Conservation (phyloP, 768 basidiomycete species). For the Daedalea quercina region DNA sequence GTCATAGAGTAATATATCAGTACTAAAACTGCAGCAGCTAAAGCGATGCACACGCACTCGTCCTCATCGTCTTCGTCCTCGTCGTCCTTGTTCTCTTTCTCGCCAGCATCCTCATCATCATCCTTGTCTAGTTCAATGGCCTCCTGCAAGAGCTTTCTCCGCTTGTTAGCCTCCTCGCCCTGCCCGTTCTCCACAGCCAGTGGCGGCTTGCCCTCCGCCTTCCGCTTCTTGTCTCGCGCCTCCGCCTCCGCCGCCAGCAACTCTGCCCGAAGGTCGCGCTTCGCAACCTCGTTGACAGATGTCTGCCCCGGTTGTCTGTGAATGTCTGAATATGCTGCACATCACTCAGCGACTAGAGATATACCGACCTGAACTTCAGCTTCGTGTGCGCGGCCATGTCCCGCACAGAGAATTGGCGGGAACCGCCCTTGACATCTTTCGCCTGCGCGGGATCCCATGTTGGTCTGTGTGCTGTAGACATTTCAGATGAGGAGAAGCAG, state of each 20-base stretch:
- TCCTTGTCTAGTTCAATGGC: constrained; percentile 86
- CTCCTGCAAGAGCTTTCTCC: constrained; percentile 83
- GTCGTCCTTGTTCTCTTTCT: constrained; percentile 21
- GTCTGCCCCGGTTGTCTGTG: constrained; percentile 86
- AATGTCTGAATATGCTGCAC: background rate
- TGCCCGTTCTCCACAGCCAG: constrained; percentile 36
- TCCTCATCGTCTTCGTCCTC: constrained; percentile 35
- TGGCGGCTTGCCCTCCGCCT: constrained; percentile 66
- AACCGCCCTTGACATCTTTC: constrained; percentile 85
- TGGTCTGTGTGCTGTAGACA: constrained; percentile 91
- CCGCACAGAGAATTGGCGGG: constrained; percentile 86
- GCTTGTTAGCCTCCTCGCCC: constrained; percentile 67
- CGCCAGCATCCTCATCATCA: constrained; percentile 62
- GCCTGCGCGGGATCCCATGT: constrained; percentile 98
- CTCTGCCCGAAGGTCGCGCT: constrained; percentile 77
- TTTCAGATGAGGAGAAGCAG: constrained; percentile 27
- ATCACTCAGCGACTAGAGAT: background rate
- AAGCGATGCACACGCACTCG: constrained; percentile 30
- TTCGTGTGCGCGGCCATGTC: constrained; percentile 96
- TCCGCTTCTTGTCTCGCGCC: constrained; percentile 84
- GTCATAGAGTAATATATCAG: background rate
- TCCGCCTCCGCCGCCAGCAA: constrained; percentile 82
- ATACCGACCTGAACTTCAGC: constrained; percentile 75
- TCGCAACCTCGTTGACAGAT: constrained; percentile 65
- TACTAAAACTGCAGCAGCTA: background rate